Conservation (phyloP, 2,329 filamentous ascomycete genomes). For the Aspergillus quadricinctus region DNA sequence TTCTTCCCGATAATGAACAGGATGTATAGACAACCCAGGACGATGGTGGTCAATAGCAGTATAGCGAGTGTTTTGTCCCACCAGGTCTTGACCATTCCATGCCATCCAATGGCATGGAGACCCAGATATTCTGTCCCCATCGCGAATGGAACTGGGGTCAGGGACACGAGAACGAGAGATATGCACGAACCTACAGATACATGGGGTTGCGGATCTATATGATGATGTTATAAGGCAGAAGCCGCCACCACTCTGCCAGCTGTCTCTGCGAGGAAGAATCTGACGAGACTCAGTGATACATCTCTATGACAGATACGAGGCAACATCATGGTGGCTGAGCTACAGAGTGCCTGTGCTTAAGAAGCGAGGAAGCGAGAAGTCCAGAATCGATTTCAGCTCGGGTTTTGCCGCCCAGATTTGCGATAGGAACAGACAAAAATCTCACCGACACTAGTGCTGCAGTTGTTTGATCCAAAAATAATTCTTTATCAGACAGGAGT, state of each 20-base stretch:
- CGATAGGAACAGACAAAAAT: neutral
- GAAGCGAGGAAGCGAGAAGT: neutral
- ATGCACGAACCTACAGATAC: neutral
- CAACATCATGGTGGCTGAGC: neutral
- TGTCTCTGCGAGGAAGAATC: neutral
- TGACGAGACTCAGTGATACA: neutral
- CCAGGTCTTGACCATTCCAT: slow-evolving; percentile 15
- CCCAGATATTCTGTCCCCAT: slow-evolving; percentile 16
- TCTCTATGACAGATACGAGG: neutral
- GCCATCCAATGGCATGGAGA: slow-evolving; percentile 15
- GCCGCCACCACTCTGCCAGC: neutral
- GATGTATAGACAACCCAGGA: slow-evolving; percentile 9
- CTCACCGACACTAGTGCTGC: neutral
- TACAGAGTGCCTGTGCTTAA: neutral
- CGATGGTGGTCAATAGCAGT: slow-evolving; percentile 11
- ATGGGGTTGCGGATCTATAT: neutral
- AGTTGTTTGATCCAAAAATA: neutral
- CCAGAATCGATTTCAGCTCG: neutral
- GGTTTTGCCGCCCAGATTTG: neutral
- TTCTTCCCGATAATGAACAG: slow-evolving; percentile 8
- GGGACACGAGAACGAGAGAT: neutral
- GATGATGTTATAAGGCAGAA: neutral
- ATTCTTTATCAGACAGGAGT: neutral
- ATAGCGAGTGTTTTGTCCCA: slow-evolving; percentile 13
- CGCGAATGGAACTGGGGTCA: neutral